Conservation (phyloP, 202 grass and related monocot species). For the Hordeum pubiflorum region DNA sequence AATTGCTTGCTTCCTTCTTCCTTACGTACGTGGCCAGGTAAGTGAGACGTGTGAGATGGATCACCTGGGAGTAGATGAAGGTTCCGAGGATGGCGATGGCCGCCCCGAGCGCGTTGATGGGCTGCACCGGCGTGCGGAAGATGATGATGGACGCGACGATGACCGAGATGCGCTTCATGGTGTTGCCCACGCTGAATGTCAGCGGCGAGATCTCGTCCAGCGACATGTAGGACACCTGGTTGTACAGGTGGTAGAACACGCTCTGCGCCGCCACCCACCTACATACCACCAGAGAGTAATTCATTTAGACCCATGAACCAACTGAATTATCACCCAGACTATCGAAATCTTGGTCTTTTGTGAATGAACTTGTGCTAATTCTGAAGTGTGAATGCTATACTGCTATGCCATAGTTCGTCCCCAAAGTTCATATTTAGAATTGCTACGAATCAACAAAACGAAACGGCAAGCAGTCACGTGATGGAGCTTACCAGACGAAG, state of each 20-base stretch:
- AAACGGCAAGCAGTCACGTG: not conserved
- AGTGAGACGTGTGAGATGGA: not conserved
- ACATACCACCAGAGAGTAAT: conserved; percentile 9
- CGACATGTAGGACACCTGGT: conserved; percentile 99
- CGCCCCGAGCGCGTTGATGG: conserved; percentile 89
- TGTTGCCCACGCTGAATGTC: conserved; percentile 94
- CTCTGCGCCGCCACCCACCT: conserved; percentile 96
- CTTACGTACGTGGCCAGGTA: not conserved
- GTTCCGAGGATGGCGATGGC: conserved; percentile 85
- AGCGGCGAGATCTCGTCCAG: conserved; percentile 88
- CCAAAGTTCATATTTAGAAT: not conserved
- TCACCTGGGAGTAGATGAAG: conserved; percentile 92
- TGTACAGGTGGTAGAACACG: conserved; percentile 98
- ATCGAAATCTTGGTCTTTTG: not conserved
- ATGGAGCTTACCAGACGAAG: conserved; percentile 69
- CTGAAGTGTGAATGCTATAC: not conserved
- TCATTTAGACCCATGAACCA: conserved; percentile 13
- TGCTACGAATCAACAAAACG: not conserved
- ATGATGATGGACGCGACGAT: conserved; percentile 94
- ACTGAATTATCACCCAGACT: conserved; percentile 14
- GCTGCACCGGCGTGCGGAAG: conserved; percentile 82
- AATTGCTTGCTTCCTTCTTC: not conserved
- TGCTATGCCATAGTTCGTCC: not conserved
- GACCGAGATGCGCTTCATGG: conserved; percentile 95
- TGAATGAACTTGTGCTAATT: not conserved